Evolutionary conservation across 805 yeast genomes (phyloP).

Genomic region (Candida ortonii): DNA sequence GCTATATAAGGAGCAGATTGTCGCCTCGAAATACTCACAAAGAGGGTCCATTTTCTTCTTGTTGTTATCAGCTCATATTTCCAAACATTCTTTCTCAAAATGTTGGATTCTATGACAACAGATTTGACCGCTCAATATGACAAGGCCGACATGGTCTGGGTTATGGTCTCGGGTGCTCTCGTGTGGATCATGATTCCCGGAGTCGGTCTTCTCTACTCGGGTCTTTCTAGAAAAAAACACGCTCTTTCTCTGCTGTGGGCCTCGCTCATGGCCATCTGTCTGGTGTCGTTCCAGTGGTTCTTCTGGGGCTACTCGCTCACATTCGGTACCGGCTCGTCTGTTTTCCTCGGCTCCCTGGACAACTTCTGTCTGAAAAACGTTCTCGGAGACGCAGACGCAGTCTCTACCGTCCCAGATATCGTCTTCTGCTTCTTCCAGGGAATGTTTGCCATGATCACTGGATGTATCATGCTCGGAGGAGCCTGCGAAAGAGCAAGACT

Average conservation of each 20-base stretch:
- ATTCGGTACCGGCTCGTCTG: constrained; percentile 52
- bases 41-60: no score
- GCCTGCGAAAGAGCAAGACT: constrained; percentile 96
- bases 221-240: constrained; percentile 90
- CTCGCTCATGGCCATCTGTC: constrained; percentile 80
- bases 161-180: constrained; percentile 69
- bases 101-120: constrained; percentile 56
- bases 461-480: constrained; percentile 93
- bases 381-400: constrained; percentile 75
- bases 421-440: constrained; percentile 91
- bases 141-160: constrained; percentile 81
- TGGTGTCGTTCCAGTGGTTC: constrained; percentile 93
- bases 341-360: constrained; percentile 75
- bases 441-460: constrained; percentile 94
- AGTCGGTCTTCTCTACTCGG: constrained; percentile 88
- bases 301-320: constrained; percentile 96
- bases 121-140: constrained; percentile 72
- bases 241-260: constrained; percentile 96
- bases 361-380: constrained; percentile 80
- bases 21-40: no score
- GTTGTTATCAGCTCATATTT: not conserved
- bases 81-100: no score
- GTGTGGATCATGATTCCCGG: constrained; percentile 98
- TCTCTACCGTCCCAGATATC: constrained; percentile 78
- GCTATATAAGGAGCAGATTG: no score